Base-by-base conservation (phyloP, 192 early-diverging fungal species). In the Podila minutissima region DNA sequence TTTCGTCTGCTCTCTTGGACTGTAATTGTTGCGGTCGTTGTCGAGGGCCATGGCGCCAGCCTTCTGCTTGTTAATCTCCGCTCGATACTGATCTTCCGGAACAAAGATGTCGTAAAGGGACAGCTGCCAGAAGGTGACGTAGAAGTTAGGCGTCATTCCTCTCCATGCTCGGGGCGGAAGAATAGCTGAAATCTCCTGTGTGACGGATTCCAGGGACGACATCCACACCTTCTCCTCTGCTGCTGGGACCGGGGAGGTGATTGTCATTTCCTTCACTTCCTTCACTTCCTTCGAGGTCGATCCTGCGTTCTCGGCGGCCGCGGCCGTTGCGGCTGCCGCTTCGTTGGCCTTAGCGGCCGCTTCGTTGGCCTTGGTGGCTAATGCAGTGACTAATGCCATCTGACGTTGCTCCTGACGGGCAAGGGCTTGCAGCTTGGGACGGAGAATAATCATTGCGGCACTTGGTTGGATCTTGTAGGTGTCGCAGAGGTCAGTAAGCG, bases 101-200 rank as follows among this genome's bases (percentile, higher is more conserved):
- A 91, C 87, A 46, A 85, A 74, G 17, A 96, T 92, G 70, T 96
- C 95, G 71, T 92, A 92, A 6, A 96, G 71, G 6, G 82, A 75
- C 13, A 96, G 74, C 53, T 92, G 91, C 95, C 95, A 96, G 70
- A 95, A 96, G 0, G 89, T 89, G 10, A 87, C 82, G 73, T 91
- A 96, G 64, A 96, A 96, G 24, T 90, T 82, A 0, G 93, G 89
- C 8, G 74, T 86, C 59, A 88, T 66, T 11, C 66, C 79, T 17
- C 66, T 74, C 89, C 87, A 90, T 0, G 85, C 83, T 7, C 62
- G 38, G 0, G 67, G 46, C 31, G 86, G 85, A 7, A 84, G 41
- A 29, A 88, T 91, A 2, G 59, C 49, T 10, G 31, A 68, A 11
- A 85, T 67, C 26, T 84, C 71, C 11, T 67, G 64, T 12, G 72